Percentiles rank a stretch among this genome's conserved stretches.
phyloP scores from a whole-genome alignment of 768 basidiomycete genomes.

The Rhizopogon salebrosus region DNA sequence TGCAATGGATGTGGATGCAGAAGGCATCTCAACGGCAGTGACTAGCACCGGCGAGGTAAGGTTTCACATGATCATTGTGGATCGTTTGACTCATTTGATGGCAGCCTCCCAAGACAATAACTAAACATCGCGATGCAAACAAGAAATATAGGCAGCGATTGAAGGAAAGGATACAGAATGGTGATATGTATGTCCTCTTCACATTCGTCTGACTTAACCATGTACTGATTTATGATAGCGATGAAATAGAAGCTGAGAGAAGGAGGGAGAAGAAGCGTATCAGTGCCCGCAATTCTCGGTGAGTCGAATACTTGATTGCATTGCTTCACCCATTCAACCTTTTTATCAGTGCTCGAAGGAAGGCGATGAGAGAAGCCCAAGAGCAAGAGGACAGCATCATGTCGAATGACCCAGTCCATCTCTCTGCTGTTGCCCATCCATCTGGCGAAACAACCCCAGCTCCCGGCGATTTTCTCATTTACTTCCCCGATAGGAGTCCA shows the following conservation, averaged over 20 bases:
- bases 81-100: too few relatives aligned
- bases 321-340: background rate
- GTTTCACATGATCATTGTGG: too few relatives aligned
- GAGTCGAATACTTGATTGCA: background rate
- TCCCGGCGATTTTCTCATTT: background rate
- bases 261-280: background rate
- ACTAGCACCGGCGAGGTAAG: background rate
- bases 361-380: background rate
- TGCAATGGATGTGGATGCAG: background rate
- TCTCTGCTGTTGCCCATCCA: background rate
- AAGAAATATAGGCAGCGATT: background rate
- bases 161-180: conserved; percentile 1
- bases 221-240: background rate
- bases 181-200: background rate
- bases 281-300: background rate
- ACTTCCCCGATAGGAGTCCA: background rate
- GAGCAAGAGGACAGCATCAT: too few relatives aligned
- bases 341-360: background rate
- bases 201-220: background rate
- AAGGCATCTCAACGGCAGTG: background rate
- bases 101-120: too few relatives aligned
- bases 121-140: too few relatives aligned
- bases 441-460: background rate
- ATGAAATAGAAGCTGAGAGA: background rate
- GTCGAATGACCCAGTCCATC: background rate